Conservation (phyloP, 2,329 filamentous ascomycete genomes). For the Tympanopsis confertula region DNA sequence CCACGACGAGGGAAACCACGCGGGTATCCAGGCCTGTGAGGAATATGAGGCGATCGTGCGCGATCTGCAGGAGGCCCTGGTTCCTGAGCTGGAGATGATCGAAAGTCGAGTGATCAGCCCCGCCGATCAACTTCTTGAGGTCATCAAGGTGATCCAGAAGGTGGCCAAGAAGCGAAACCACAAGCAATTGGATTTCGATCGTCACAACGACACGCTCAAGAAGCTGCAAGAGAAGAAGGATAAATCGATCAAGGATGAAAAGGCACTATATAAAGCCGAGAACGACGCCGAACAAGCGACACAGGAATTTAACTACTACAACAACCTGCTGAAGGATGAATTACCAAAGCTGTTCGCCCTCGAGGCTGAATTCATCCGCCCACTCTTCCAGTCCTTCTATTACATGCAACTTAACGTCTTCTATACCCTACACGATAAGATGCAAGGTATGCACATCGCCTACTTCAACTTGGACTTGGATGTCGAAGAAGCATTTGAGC, state of each 20-base stretch:
- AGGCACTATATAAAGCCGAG: conserved; percentile 91
- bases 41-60: conserved; percentile 88
- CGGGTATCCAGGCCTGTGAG: conserved; percentile 89
- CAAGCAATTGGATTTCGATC: conserved; percentile 94
- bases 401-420: conserved; percentile 99
- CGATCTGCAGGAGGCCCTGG: conserved; percentile 77
- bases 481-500: conserved; percentile 80
- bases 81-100: conserved; percentile 95
- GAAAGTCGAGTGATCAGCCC: conserved; percentile 82
- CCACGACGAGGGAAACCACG: conserved; percentile 73
- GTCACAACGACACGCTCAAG: conserved; percentile 71
- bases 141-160: conserved; percentile 93
- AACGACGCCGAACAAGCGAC: conserved; percentile 82
- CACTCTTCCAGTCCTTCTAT: conserved; percentile 97
- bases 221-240: conserved; percentile 98
- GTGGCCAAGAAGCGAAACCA: conserved; percentile 81
- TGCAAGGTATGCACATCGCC: conserved; percentile 93
- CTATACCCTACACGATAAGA: conserved; percentile 94
- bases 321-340: conserved; percentile 91
- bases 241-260: conserved; percentile 90
- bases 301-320: conserved; percentile 96
- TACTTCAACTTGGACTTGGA: conserved; percentile 91
- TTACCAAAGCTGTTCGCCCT: conserved; percentile 81
- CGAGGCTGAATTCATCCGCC: conserved; percentile 89
- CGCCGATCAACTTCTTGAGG: conserved; percentile 82